Evolutionary conservation across 768 basidiomycete species (phyloP).

Genomic region (Rhodotorula diobovata): DNA sequence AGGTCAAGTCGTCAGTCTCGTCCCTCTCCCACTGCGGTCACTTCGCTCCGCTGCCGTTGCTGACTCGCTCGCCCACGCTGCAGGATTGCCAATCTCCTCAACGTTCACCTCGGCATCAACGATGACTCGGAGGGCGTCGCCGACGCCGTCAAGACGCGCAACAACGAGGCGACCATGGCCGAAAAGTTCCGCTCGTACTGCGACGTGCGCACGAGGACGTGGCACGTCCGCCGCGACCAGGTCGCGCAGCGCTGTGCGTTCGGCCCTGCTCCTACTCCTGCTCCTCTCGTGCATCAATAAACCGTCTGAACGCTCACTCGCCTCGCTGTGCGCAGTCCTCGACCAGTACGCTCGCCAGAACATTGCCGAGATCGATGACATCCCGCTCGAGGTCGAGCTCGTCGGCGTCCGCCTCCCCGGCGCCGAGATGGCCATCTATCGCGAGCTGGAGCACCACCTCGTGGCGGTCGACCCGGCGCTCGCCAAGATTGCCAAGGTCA

Average conservation of each 20-base stretch:
- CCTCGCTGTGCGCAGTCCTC: constrained; percentile 39
- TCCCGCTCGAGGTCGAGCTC: constrained; percentile 66
- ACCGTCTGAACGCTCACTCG: no score
- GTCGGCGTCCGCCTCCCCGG: constrained; percentile 71
- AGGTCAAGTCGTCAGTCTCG: constrained; percentile 63
- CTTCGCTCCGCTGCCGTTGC: neutral
- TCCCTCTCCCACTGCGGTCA: constrained; percentile 52
- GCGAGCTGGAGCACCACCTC: constrained; percentile 88
- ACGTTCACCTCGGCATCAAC: constrained; percentile 84
- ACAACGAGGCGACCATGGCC: constrained; percentile 77
- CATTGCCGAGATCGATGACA: constrained; percentile 93
- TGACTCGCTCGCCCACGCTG: neutral
- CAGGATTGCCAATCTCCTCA: constrained; percentile 54
- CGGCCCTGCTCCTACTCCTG: neutral
- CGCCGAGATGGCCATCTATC: constrained; percentile 76
- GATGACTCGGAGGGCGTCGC: constrained; percentile 79
- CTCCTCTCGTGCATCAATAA: neutral
- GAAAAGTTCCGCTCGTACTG: constrained; percentile 96
- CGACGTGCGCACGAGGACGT: constrained; percentile 82
- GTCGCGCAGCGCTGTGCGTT: constrained; percentile 63
- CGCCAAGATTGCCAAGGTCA: constrained; percentile 47
- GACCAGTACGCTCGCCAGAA: constrained; percentile 59
- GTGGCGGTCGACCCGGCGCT: constrained; percentile 78
- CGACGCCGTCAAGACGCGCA: constrained; percentile 70
- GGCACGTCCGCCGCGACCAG: constrained; percentile 81